These are phyloP conservation scores for Talaromyces marneffei DNA, from an alignment of 2,329 filamentous ascomycete genomes.

Conservation along the genomic window DNA sequence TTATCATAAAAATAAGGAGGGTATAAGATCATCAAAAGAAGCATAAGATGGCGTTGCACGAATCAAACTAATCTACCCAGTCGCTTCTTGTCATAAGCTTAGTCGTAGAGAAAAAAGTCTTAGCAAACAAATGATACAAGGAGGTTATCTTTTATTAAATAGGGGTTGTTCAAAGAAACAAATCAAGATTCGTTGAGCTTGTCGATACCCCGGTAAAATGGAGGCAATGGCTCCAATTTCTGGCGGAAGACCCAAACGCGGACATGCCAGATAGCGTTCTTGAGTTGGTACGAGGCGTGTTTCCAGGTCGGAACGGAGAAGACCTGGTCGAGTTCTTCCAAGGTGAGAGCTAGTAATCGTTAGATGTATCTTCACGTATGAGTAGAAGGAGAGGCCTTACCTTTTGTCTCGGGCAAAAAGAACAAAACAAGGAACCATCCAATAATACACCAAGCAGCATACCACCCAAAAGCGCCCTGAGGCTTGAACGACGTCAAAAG, in stretches of 20 bases:
- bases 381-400: conserved; percentile 17
- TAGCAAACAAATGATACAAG: neutral
- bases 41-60: neutral
- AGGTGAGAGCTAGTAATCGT: conserved; percentile 28
- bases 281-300: conserved; percentile 37
- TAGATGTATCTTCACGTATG: neutral
- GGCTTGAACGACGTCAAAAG: conserved; percentile 45
- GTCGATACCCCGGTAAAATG: conserved; percentile 30
- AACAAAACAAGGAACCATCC: conserved; percentile 49
- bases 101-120: neutral
- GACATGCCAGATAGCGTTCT: conserved; percentile 37
- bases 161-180: neutral
- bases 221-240: conserved; percentile 30
- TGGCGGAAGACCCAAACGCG: conserved; percentile 35
- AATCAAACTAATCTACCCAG: neutral
- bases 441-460: conserved; percentile 51
- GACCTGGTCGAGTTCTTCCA: conserved; percentile 48
- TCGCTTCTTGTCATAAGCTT: neutral
- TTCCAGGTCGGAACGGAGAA: conserved; percentile 47
- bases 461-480: conserved; percentile 53
- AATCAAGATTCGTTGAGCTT: conserved; percentile 16
- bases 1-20: neutral
- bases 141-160: neutral
- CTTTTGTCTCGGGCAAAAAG: conserved; percentile 49
- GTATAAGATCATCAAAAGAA: neutral